These are phyloP conservation scores for Fusarium sacchari DNA, from an alignment of 2,329 filamentous ascomycete species.

Conservation along the genomic window DNA sequence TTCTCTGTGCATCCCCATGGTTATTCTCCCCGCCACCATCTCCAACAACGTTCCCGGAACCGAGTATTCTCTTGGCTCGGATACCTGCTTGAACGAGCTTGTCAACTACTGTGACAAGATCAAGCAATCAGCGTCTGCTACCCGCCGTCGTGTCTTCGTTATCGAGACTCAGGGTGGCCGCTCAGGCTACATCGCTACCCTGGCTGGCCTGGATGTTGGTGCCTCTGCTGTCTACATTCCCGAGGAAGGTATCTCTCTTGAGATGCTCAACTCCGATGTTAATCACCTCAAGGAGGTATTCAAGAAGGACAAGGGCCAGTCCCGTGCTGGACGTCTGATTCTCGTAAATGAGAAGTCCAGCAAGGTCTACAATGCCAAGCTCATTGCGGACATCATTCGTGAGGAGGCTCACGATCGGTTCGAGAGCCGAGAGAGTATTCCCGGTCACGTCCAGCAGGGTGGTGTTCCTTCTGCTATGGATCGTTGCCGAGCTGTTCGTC, in stretches of 20 bases:
- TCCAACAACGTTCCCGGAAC: constrained; percentile 99
- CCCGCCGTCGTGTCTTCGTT: constrained; percentile 92
- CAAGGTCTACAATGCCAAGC: constrained; percentile 87
- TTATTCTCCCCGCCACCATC: constrained; percentile 93
- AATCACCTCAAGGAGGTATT: constrained; percentile 89
- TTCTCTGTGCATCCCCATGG: constrained; percentile 91
- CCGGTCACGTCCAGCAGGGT: constrained; percentile 94
- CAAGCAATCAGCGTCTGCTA: constrained; percentile 94
- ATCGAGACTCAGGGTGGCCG: constrained; percentile 97
- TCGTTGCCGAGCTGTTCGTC: constrained; percentile 86
- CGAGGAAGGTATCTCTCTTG: constrained; percentile 92
- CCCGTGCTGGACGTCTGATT: constrained; percentile 90
- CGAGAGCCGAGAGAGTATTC: constrained; percentile 90
- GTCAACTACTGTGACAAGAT: constrained; percentile 97
- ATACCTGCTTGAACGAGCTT: constrained; percentile 95
- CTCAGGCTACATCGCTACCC: constrained; percentile 91
- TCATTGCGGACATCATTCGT: constrained; percentile 95
- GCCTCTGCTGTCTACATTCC: constrained; percentile 95
- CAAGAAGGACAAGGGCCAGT: constrained; percentile 84
- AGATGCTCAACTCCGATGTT: constrained; percentile 93
- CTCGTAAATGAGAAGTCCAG: constrained; percentile 97
- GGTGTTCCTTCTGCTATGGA: constrained; percentile 96
- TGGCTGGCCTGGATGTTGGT: constrained; percentile 90
- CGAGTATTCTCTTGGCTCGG: constrained; percentile 95
- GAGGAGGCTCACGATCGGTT: constrained; percentile 93